Evolutionary conservation across 768 basidiomycete species (phyloP), one percentile per base, ranked within the genome.

Genomic region (Leccinum subtestaceum): DNA sequence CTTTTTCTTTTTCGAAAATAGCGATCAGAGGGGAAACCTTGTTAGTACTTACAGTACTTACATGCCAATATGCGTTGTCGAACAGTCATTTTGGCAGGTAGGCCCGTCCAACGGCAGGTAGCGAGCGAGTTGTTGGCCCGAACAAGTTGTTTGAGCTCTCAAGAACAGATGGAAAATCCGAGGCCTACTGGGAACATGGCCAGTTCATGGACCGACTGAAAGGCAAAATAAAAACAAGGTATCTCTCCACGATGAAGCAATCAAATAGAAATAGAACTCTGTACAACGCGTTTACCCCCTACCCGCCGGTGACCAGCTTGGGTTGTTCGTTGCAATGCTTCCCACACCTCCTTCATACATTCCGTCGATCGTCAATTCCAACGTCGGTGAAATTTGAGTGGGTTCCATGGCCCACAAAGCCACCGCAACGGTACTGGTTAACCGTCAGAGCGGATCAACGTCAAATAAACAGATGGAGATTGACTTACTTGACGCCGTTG

Each of bases 361-460:
- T 0, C 74, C 78, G 59, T 90, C 85, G 13, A 86, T 69, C 0
- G 76, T 76, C 5, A 91, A 72, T 56, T 81, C 67, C 25, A 92
- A 70, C 4, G 77, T 76, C 0, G 87, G 87, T 0, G 79, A 67
- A 31, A 87, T 71, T 0, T 75, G 60, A 32, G 72, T 72, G 2
- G 80, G 68, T 43, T 80, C 80, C 81, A 90, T 80, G 0, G 80
- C 78, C 90, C 90, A 92, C 2, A 91, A 72, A 0, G 86, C 86
- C 4, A 91, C 80, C 1, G 84, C 81, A 27, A 84, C 76, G 9
- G 82, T 85, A 54, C 81, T 85, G 23, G 8, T 21, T 17, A 23
- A 62, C 57, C 29, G 32, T 64, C 56, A 62, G 32, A 25, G 52
- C 21, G 6, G 52, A 29, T 34, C 1, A 55, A 57, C 46, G 6